Conservation (phyloP, 306 rosid species). For the Psophocarpus tetragonolobus region DNA sequence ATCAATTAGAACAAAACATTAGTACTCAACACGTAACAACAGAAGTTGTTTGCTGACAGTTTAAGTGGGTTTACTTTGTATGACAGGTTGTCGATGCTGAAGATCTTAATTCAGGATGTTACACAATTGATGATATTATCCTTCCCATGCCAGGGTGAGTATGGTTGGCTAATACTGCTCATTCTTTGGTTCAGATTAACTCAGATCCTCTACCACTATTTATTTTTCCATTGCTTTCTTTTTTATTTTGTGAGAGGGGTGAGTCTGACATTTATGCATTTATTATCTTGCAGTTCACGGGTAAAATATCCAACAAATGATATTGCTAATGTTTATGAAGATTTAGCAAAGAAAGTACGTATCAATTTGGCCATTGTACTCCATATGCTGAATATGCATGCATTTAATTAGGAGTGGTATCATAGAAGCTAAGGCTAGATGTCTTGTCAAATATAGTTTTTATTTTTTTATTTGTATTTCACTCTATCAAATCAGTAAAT, state of each 20-base stretch:
- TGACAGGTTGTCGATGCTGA: constrained; percentile 73
- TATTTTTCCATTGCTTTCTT: not conserved
- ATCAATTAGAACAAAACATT: not conserved
- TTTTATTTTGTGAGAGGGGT: not conserved
- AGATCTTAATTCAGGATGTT: constrained; percentile 62
- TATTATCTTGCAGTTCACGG: constrained; percentile 66
- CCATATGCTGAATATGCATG: constrained; percentile 15
- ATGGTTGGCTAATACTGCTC: constrained; percentile 15
- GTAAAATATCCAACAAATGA: constrained; percentile 74
- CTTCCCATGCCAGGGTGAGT: constrained; percentile 99
- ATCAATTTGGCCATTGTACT: constrained; percentile 14
- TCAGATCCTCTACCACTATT: not conserved
- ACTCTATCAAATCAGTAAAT: too few species aligned
- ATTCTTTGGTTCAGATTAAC: constrained; percentile 13
- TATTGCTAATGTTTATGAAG: constrained; percentile 68
- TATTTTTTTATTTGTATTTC: too few species aligned
- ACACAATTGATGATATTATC: constrained; percentile 74
- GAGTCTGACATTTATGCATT: constrained; percentile 23
- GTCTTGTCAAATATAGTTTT: not conserved
- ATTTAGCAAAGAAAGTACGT: constrained; percentile 79
- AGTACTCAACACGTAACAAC: not conserved
- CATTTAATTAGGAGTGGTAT: constrained; percentile 24
- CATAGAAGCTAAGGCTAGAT: not conserved
- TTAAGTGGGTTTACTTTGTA: constrained; percentile 14
- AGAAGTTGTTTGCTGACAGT: not conserved